Evolutionary conservation across 164 flowering plant genomes (phyloP).

Genomic region (Malania oleifera): DNA sequence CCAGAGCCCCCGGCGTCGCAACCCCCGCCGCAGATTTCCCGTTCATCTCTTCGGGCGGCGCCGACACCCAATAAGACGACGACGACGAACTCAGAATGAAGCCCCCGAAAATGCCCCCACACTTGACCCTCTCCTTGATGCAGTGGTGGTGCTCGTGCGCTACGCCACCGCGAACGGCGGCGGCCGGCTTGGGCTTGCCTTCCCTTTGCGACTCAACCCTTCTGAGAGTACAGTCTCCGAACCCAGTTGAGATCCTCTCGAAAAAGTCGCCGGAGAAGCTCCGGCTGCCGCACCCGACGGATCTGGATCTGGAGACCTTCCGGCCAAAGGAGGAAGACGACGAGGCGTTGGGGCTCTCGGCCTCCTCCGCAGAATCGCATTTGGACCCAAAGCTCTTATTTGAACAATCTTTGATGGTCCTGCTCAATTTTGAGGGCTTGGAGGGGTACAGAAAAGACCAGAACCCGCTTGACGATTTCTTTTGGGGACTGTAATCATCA

Average conservation of each 20-base stretch:
- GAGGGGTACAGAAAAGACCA: conserved; percentile 74
- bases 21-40: conserved; percentile 12
- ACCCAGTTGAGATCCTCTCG: conserved; percentile 82
- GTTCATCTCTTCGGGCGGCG: conserved; percentile 18
- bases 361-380: conserved; percentile 24
- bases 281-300: conserved; percentile 94
- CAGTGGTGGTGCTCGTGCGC: conserved; percentile 27
- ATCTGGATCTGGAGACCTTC: conserved; percentile 91
- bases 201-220: conserved; percentile 92
- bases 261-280: conserved; percentile 94
- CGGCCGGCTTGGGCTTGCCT: conserved; percentile 35
- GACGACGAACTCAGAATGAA: conserved; percentile 59
- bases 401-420: no score
- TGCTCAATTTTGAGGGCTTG: no score
- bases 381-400: no score
- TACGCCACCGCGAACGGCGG: conserved; percentile 3
- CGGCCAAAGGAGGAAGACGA: conserved; percentile 56
- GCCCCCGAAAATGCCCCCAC: conserved; percentile 91
- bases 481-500: conserved; percentile 29
- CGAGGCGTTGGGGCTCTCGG: conserved; percentile 39
- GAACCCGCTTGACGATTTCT: conserved; percentile 35
- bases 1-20: conserved; percentile 10
- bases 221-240: conserved; percentile 85
- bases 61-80: conserved; percentile 45
- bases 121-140: conserved; percentile 63